These are phyloP conservation scores for Chimonanthus praecox DNA, from an alignment of 164 flowering plant species.

Conservation along the genomic window DNA sequence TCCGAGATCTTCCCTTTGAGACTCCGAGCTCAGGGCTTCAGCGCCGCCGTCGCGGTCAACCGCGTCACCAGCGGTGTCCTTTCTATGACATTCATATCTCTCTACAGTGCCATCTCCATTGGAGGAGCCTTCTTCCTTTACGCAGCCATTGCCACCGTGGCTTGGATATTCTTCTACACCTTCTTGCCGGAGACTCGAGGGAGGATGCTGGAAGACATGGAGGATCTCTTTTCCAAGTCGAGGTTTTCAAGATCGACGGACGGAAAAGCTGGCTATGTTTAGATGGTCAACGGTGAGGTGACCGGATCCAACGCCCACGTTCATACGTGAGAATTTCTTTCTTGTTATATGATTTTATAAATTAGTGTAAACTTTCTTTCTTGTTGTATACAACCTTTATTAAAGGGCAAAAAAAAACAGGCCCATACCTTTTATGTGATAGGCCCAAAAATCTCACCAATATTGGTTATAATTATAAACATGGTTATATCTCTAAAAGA, in stretches of 20 bases:
- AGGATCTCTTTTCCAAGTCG: constrained; percentile 16
- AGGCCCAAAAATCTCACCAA: no score
- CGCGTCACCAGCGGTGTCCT: constrained; percentile 21
- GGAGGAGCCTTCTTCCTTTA: constrained; percentile 7
- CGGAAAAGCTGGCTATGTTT: not conserved
- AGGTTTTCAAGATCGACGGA: not conserved
- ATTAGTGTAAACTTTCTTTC: no score
- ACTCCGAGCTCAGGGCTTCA: constrained; percentile 30
- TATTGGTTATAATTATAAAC: no score
- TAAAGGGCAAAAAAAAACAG: no score
- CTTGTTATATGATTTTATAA: no score
- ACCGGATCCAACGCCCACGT: no score
- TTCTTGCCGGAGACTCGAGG: constrained; percentile 34
- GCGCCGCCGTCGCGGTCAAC: constrained; percentile 28
- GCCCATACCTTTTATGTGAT: no score
- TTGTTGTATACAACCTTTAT: no score
- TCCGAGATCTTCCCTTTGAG: constrained; percentile 40
- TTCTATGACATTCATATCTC: constrained; percentile 25
- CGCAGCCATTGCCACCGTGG: constrained; percentile 21
- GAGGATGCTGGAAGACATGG: constrained; percentile 29
- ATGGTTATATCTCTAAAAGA: no score
- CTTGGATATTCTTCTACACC: constrained; percentile 14
- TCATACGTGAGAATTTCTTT: no score
- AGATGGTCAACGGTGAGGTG: not conserved
- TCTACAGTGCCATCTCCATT: constrained; percentile 29